phyloP scores from a whole-genome alignment of 2,329 filamentous ascomycete species.

The Cercospora citrullina region DNA sequence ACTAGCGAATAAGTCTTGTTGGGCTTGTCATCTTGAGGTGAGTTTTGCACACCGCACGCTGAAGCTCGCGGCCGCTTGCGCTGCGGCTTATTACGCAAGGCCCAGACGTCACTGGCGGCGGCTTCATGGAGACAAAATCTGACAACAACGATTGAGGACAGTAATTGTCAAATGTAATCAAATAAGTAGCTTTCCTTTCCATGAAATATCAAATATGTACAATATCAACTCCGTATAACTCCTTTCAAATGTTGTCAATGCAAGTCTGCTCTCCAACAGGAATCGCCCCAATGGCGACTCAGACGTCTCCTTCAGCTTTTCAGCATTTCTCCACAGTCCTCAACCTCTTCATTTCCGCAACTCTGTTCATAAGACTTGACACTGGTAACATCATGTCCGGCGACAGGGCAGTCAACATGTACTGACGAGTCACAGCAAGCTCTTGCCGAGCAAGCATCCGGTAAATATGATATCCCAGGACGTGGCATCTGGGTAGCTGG shows the following conservation, averaged over 20 bases:
- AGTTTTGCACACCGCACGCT: background rate
- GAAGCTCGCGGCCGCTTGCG: background rate
- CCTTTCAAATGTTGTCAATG: background rate
- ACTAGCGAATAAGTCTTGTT: background rate
- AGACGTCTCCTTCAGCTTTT: no score
- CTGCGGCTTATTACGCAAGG: background rate
- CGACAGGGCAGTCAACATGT: constrained; percentile 4
- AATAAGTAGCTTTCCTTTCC: background rate
- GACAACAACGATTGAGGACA: background rate
- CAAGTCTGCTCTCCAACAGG: background rate
- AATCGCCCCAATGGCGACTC: background rate
- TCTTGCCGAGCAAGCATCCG: background rate
- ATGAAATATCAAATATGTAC: background rate
- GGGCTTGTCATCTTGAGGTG: background rate
- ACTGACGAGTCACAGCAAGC: constrained; percentile 8
- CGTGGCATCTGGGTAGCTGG: background rate
- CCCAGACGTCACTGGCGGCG: background rate
- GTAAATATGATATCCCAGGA: background rate
- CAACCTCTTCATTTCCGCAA: background rate
- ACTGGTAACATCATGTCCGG: background rate
- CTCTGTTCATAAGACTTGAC: background rate
- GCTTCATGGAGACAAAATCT: no score
- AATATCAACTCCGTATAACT: background rate
- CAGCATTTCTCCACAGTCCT: background rate
- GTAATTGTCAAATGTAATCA: background rate